Conservation (phyloP, 495 filamentous ascomycete species). For the Penicillium parvum region DNA sequence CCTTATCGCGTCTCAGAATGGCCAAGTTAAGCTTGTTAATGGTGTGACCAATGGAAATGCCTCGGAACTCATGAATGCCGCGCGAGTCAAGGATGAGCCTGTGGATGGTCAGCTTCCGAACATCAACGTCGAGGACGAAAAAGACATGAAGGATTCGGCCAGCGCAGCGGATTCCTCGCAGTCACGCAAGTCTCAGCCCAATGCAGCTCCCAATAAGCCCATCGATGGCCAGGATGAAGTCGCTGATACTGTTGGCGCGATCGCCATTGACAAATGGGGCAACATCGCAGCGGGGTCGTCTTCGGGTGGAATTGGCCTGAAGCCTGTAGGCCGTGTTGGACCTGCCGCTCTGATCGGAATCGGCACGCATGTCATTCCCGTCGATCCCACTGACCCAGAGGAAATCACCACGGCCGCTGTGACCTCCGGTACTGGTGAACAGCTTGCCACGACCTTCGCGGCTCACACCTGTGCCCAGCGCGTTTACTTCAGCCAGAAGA, state of each 20-base stretch:
- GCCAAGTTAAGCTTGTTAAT: too few species aligned
- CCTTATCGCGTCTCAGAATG: slow-evolving; percentile 1
- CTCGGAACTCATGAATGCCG: too few species aligned
- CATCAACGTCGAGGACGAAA: too few species aligned
- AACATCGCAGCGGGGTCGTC: slow-evolving; percentile 96
- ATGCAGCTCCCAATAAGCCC: neutral
- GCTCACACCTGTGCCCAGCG: slow-evolving; percentile 73
- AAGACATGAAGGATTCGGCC: too few species aligned
- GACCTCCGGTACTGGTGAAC: slow-evolving; percentile 92
- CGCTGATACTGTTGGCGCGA: slow-evolving; percentile 91
- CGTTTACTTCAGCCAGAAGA: slow-evolving; percentile 62
- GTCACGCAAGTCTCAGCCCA: too few species aligned
- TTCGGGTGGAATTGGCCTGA: slow-evolving; percentile 99
- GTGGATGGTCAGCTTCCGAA: neutral
- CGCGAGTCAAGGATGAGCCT: too few species aligned
- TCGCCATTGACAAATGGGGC: slow-evolving; percentile 80
- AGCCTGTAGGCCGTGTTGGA: slow-evolving; percentile 83
- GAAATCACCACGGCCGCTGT: slow-evolving; percentile 66
- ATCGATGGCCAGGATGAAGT: slow-evolving; percentile 46
- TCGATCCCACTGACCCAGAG: slow-evolving; percentile 56
- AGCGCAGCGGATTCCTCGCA: too few species aligned
- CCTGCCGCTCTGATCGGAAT: slow-evolving; percentile 90
- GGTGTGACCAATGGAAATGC: too few species aligned
- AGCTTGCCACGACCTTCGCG: slow-evolving; percentile 89
- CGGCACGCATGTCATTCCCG: slow-evolving; percentile 80